Percentiles rank a stretch among this genome's conserved stretches.
phyloP scores from a whole-genome alignment of 169 alveolate species.

The Plasmodium vinckei region DNA sequence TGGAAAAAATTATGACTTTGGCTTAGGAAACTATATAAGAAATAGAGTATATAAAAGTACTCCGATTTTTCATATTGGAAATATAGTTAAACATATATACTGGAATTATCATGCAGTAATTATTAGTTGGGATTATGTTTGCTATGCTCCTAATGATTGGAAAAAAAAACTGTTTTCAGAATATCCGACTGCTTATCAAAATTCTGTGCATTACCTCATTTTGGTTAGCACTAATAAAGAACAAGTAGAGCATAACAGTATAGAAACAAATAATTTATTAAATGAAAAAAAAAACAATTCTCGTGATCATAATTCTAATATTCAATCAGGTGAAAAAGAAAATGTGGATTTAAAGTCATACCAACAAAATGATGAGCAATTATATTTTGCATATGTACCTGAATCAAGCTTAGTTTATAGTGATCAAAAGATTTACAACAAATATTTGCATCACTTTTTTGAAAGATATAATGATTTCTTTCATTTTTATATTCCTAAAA shows the following conservation, averaged over 20 bases:
- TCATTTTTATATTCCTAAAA: slow-evolving; percentile 77
- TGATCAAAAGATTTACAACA: slow-evolving; percentile 59
- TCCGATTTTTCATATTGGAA: slow-evolving; percentile 74
- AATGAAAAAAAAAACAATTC: not conserved
- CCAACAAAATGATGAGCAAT: slow-evolving; percentile 16
- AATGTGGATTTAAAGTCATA: not conserved
- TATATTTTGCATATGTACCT: slow-evolving; percentile 75
- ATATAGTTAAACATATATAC: slow-evolving; percentile 67
- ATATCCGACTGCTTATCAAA: slow-evolving; percentile 53
- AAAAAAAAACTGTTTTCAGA: slow-evolving; percentile 49
- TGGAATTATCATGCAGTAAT: slow-evolving; percentile 76
- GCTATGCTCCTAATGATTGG: slow-evolving; percentile 72
- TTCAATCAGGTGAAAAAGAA: not conserved
- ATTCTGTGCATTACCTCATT: slow-evolving; percentile 60
- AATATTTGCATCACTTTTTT: slow-evolving; percentile 68
- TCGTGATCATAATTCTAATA: not conserved
- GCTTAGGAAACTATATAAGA: slow-evolving; percentile 73
- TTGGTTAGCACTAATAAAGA: slow-evolving; percentile 34
- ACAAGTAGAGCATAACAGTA: not conserved
- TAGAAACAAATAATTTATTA: not conserved
- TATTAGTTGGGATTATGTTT: slow-evolving; percentile 71
- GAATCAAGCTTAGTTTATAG: slow-evolving; percentile 74
- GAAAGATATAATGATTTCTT: slow-evolving; percentile 64
- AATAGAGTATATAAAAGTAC: slow-evolving; percentile 58
- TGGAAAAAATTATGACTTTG: slow-evolving; percentile 60